These are phyloP conservation scores for Marchantia polymorpha DNA, from an alignment of 225 moss, liverwort and hornwort genomes.

Conservation along the genomic window DNA sequence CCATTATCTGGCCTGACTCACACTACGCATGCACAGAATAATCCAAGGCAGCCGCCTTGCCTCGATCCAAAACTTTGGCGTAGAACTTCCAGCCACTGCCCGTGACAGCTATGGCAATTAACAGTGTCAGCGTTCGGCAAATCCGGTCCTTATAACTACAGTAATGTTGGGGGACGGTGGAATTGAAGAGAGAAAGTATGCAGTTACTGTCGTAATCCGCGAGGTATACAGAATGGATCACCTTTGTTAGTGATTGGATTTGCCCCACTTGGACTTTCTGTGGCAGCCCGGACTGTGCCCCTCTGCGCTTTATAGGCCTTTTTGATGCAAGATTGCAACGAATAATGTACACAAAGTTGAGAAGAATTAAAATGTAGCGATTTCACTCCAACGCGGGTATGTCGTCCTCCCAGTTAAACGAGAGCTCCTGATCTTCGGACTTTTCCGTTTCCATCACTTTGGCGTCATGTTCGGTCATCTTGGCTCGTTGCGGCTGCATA, in stretches of 20 bases:
- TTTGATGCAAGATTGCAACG: too few species aligned
- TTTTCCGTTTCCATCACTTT: not conserved
- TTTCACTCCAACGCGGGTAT: conserved; percentile 3
- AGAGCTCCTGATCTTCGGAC: too few species aligned
- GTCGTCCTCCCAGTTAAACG: not conserved
- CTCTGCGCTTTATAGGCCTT: too few species aligned
- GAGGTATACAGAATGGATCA: too few species aligned
- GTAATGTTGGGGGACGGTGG: not conserved
- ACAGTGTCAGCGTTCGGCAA: not conserved
- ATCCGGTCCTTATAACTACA: not conserved
- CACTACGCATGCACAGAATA: not conserved
- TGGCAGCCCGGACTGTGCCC: too few species aligned
- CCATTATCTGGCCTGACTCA: not conserved
- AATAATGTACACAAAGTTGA: too few species aligned
- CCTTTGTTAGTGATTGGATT: too few species aligned
- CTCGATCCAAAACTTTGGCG: conserved; percentile 3
- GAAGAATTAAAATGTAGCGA: not conserved
- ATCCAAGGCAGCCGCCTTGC: not conserved
- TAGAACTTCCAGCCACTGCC: not conserved
- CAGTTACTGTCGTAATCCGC: not conserved
- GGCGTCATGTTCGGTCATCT: not conserved
- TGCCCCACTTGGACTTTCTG: too few species aligned
- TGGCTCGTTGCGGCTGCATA: not conserved
- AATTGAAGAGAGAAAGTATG: not conserved
- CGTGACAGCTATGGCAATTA: not conserved